Conservation (phyloP, 2,329 filamentous ascomycete genomes). For the Aspergillus terreus region DNA sequence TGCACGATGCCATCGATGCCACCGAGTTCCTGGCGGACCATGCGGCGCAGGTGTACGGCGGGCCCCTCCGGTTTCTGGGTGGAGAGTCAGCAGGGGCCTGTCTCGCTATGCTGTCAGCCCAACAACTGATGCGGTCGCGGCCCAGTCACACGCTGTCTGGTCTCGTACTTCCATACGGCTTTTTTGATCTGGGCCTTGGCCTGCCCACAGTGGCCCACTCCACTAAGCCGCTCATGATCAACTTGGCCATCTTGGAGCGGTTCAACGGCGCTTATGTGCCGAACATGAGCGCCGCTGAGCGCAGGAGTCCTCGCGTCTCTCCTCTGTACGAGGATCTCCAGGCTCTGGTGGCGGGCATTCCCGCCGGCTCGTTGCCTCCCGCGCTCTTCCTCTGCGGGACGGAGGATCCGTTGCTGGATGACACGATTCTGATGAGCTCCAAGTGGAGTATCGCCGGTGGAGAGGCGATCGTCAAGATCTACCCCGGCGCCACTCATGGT, state of each 20-base stretch:
- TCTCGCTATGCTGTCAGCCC: not conserved
- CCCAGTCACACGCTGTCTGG: not conserved
- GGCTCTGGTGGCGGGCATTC: not conserved
- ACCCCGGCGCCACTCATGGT: constrained; percentile 53
- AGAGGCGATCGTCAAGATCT: constrained; percentile 51
- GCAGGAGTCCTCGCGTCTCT: not conserved
- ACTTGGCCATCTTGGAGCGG: not conserved
- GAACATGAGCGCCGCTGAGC: not conserved
- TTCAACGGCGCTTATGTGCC: constrained; percentile 3
- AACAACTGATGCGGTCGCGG: constrained; percentile 1
- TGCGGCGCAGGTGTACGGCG: constrained; percentile 1
- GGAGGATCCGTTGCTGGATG: constrained; percentile 52
- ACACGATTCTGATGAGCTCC: constrained; percentile 50
- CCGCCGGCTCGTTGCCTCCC: not conserved
- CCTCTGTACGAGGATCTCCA: not conserved
- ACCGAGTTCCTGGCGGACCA: constrained; percentile 6
- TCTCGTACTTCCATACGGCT: not conserved
- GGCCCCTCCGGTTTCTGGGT: constrained; percentile 1
- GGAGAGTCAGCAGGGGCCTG: constrained; percentile 6
- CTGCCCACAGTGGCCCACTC: not conserved
- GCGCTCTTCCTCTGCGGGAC: constrained; percentile 53
- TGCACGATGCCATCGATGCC: constrained; percentile 3
- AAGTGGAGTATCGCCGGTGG: constrained; percentile 53
- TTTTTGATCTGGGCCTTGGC: constrained; percentile 1
- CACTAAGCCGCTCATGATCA: not conserved